Percentiles rank a stretch among this genome's conserved stretches.
Conservation (phyloP, 768 basidiomycete genomes). For the Lactarius psammicola region DNA sequence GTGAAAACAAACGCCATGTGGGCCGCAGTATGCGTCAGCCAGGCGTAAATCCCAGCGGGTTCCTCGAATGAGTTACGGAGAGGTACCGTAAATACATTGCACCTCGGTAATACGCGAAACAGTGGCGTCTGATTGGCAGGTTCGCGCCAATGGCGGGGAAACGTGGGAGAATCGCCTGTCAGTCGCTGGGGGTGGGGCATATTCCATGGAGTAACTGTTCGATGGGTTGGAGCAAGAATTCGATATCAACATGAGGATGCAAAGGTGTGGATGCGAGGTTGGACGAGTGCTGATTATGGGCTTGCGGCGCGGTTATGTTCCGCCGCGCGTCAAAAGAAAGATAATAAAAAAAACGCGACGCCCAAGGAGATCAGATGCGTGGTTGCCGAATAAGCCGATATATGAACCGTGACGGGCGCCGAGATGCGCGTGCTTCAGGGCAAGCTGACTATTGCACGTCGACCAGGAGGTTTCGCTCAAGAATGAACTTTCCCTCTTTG, state of each 20-base stretch:
- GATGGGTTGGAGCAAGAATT: constrained; percentile 2
- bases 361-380: constrained; percentile 19
- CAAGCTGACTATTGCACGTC: constrained; percentile 68
- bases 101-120: neutral
- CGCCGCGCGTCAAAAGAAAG: constrained; percentile 15
- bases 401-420: constrained; percentile 23
- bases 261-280: constrained; percentile 26
- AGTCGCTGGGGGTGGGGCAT: constrained; percentile 5
- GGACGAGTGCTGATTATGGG: constrained; percentile 20
- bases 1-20: constrained; percentile 13
- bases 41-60: constrained; percentile 4
- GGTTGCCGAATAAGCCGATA: constrained; percentile 23
- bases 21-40: neutral
- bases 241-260: constrained; percentile 27
- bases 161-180: constrained; percentile 15
- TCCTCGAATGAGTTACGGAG: constrained; percentile 1
- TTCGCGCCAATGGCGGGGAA: neutral
- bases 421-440: constrained; percentile 10
- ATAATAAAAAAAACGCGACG: constrained; percentile 14
- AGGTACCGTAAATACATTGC: neutral
- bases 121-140: neutral
- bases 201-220: neutral
- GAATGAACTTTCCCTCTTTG: constrained; percentile 98
- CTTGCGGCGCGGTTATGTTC: constrained; percentile 11
- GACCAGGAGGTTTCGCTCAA: constrained; percentile 87